A percentile compares a stretch with the other conserved stretches of the same genome.
These are phyloP conservation scores for Scalesia atractyloides DNA, from an alignment of 129 eudicot species.

Conservation along the genomic window DNA sequence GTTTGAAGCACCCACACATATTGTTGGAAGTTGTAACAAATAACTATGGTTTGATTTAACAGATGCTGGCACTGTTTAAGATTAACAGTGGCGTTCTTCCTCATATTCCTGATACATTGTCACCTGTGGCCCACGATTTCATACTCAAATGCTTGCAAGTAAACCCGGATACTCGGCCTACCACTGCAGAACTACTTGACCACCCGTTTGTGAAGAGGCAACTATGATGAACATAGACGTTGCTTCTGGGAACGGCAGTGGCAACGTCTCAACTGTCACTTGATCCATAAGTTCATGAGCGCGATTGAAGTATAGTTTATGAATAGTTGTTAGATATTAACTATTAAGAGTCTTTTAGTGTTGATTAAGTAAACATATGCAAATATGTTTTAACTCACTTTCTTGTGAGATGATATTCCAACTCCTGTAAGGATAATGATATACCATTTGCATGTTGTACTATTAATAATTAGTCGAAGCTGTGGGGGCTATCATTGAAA, in stretches of 20 bases:
- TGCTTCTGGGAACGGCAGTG: background rate
- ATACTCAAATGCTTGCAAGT: conserved; percentile 64
- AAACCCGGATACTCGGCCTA: conserved; percentile 55
- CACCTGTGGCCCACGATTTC: conserved; percentile 61
- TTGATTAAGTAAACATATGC: too few species aligned
- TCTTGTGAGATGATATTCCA: too few species aligned
- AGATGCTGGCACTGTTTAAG: conserved; percentile 66
- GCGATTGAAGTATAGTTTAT: background rate
- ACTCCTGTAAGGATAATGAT: too few species aligned
- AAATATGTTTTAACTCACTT: too few species aligned
- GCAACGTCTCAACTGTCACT: background rate
- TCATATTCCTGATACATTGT: conserved; percentile 52
- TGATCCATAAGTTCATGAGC: background rate
- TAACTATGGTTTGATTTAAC: background rate
- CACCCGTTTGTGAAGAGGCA: conserved; percentile 59
- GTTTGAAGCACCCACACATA: too few species aligned
- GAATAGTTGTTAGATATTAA: background rate
- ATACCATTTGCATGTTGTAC: too few species aligned
- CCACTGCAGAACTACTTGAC: conserved; percentile 61
- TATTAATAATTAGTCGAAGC: too few species aligned
- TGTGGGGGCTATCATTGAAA: too few species aligned
- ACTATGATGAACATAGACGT: background rate
- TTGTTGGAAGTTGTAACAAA: too few species aligned
- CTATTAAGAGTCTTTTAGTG: background rate
- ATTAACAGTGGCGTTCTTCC: conserved; percentile 61